These are phyloP conservation scores for Metschnikowia santaceciliae DNA, from an alignment of 805 yeast genomes.

Conservation along the genomic window DNA sequence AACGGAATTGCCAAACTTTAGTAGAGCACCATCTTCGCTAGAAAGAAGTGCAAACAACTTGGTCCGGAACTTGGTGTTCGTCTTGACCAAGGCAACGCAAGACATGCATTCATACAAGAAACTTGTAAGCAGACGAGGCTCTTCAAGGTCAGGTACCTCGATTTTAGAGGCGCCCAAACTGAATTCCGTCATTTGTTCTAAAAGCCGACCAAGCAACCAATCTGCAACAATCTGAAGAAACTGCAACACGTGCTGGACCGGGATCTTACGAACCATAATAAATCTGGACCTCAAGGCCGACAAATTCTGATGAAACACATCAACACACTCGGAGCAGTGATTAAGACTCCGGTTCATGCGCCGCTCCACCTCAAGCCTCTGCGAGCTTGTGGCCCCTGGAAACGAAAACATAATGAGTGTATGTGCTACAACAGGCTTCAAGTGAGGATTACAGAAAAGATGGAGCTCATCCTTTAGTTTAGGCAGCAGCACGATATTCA, in stretches of 20 bases:
- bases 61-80: slow-evolving; percentile 29
- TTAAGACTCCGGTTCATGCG: slow-evolving; percentile 43
- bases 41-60: slow-evolving; percentile 22
- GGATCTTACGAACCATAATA: slow-evolving; percentile 44
- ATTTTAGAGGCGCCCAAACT: slow-evolving; percentile 4
- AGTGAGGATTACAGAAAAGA: slow-evolving; percentile 52
- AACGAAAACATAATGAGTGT: slow-evolving; percentile 60
- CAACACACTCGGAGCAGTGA: slow-evolving; percentile 52
- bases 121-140: slow-evolving; percentile 1
- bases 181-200: slow-evolving; percentile 6
- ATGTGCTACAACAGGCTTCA: slow-evolving; percentile 49
- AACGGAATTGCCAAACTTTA: slow-evolving; percentile 2
- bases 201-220: slow-evolving; percentile 31
- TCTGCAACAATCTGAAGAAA: slow-evolving; percentile 31
- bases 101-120: slow-evolving; percentile 45
- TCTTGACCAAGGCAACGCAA: slow-evolving; percentile 49
- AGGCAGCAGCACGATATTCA: slow-evolving; percentile 16
- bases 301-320: slow-evolving; percentile 51
- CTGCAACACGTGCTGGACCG: slow-evolving; percentile 25
- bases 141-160: neutral
- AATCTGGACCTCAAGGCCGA: slow-evolving; percentile 50
- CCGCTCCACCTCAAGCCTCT: slow-evolving; percentile 27
- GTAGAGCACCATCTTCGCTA: neutral
- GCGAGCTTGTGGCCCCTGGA: slow-evolving; percentile 32
- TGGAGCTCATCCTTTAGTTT: slow-evolving; percentile 29